A percentile compares a stretch with the other conserved stretches of the same genome.
These are phyloP conservation scores for Platanthera guangdongensis DNA, from an alignment of 106 monocot species.

Conservation along the genomic window DNA sequence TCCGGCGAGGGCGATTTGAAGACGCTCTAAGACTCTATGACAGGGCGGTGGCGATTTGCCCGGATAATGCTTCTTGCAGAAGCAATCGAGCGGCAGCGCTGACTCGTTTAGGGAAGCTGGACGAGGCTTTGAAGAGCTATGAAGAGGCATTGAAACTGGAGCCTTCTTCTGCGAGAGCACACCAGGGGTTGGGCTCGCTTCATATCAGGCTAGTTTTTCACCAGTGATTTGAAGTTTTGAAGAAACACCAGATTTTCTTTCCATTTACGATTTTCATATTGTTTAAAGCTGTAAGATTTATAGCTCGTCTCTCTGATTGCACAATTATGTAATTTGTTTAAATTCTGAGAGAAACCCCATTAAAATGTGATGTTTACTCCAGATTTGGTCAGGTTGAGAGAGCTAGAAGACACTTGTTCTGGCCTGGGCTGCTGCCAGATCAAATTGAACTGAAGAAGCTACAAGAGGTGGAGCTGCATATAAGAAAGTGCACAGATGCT, in stretches of 20 bases:
- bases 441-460: conserved; percentile 46
- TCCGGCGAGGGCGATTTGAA: conserved; percentile 44
- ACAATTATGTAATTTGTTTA: neutral
- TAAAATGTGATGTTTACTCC: neutral
- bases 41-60: conserved; percentile 46
- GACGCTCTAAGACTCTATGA: conserved; percentile 67
- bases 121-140: conserved; percentile 59
- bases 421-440: conserved; percentile 30
- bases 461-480: conserved; percentile 45
- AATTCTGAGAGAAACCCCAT: neutral
- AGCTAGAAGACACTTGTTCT: conserved; percentile 38
- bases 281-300: neutral
- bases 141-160: conserved; percentile 64
- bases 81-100: conserved; percentile 71
- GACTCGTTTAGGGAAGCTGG: conserved; percentile 36
- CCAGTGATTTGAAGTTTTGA: neutral
- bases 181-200: conserved; percentile 53
- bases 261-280: neutral
- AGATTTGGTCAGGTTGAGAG: conserved; percentile 62
- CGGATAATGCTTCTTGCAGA: conserved; percentile 44
- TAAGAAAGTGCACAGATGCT: conserved; percentile 31
- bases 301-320: neutral
- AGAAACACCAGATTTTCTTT: neutral
- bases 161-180: conserved; percentile 49
- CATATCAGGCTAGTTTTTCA: conserved; percentile 33